A percentile compares a stretch with the other conserved stretches of the same genome.
Evolutionary conservation across 768 basidiomycete species (phyloP).

Genomic region (Podaxis sp.): DNA sequence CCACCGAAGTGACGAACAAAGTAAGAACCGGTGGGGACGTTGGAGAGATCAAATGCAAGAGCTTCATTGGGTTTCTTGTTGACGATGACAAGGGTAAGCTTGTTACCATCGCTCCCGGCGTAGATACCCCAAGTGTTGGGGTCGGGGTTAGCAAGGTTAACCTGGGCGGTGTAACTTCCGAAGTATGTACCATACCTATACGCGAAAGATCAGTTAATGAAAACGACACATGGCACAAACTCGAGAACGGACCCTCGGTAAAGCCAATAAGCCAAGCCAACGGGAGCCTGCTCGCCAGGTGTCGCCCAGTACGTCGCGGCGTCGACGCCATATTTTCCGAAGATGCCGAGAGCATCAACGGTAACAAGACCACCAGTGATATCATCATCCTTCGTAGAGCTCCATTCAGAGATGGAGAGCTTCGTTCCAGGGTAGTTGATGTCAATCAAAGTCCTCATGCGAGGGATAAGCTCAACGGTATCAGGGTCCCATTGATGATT

Average conservation of each 20-base stretch:
- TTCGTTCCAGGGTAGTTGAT: constrained; percentile 55
- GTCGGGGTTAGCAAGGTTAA: constrained; percentile 40
- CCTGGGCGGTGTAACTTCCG: constrained; percentile 42
- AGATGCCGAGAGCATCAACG: constrained; percentile 53
- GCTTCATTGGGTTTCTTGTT: constrained; percentile 48
- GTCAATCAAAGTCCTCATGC: constrained; percentile 48
- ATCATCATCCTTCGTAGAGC: constrained; percentile 47
- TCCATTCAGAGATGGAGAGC: constrained; percentile 54
- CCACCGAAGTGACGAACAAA: constrained; percentile 60
- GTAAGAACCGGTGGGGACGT: constrained; percentile 48
- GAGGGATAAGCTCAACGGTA: constrained; percentile 45
- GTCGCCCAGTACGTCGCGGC: constrained; percentile 54
- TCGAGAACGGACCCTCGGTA: constrained; percentile 44
- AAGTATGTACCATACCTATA: constrained; percentile 46
- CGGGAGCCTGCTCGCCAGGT: constrained; percentile 45
- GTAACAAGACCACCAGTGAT: constrained; percentile 54
- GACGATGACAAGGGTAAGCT: constrained; percentile 45
- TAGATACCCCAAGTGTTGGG: constrained; percentile 46
- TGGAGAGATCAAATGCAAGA: constrained; percentile 39
- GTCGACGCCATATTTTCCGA: constrained; percentile 48
- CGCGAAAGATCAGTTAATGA: not conserved
- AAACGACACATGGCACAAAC: not conserved
- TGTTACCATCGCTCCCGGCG: constrained; percentile 40
- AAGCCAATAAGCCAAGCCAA: constrained; percentile 56
- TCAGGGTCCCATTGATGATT: constrained; percentile 49